Conservation (phyloP, 495 filamentous ascomycete species). For the Penicillium goetzii region DNA sequence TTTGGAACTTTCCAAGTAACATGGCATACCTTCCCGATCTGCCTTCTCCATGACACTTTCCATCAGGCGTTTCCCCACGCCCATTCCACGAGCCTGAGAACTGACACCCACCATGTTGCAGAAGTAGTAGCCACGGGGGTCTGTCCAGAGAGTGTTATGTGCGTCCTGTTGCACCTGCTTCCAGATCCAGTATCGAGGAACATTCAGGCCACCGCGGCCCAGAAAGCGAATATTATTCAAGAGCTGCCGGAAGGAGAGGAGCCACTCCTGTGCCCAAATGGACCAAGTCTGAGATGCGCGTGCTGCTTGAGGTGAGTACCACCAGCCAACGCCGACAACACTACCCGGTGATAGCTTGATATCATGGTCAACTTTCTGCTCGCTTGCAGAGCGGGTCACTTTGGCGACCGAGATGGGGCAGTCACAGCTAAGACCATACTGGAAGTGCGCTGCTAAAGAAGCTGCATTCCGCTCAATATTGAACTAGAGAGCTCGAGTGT, state of each 20-base stretch:
- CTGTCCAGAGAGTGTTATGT: slow-evolving; percentile 40
- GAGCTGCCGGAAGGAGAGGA: slow-evolving; percentile 62
- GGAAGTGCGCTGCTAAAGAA: slow-evolving; percentile 64
- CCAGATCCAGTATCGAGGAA: slow-evolving; percentile 63
- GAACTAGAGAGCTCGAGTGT: slow-evolving; percentile 43
- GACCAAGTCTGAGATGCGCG: slow-evolving; percentile 51
- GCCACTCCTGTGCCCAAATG: slow-evolving; percentile 60
- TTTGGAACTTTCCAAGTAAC: slow-evolving; percentile 68
- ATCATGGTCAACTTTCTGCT: slow-evolving; percentile 23
- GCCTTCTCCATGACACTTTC: slow-evolving; percentile 59
- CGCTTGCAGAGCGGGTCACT: slow-evolving; percentile 25
- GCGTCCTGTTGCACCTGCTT: slow-evolving; percentile 48
- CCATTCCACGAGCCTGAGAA: slow-evolving; percentile 59
- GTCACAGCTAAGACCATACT: slow-evolving; percentile 61
- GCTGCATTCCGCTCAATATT: slow-evolving; percentile 59
- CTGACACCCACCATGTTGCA: slow-evolving; percentile 71
- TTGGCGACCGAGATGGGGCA: slow-evolving; percentile 68
- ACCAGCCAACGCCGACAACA: slow-evolving; percentile 67
- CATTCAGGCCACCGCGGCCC: slow-evolving; percentile 67
- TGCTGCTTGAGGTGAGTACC: slow-evolving; percentile 56
- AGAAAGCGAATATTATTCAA: slow-evolving; percentile 61
- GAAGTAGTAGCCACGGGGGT: slow-evolving; percentile 65
- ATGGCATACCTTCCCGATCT: slow-evolving; percentile 60
- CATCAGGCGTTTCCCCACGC: slow-evolving; percentile 63
- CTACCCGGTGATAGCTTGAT: slow-evolving; percentile 24